Evolutionary conservation across 805 yeast genomes (phyloP).

Genomic region (Teunomyces kruisii): DNA sequence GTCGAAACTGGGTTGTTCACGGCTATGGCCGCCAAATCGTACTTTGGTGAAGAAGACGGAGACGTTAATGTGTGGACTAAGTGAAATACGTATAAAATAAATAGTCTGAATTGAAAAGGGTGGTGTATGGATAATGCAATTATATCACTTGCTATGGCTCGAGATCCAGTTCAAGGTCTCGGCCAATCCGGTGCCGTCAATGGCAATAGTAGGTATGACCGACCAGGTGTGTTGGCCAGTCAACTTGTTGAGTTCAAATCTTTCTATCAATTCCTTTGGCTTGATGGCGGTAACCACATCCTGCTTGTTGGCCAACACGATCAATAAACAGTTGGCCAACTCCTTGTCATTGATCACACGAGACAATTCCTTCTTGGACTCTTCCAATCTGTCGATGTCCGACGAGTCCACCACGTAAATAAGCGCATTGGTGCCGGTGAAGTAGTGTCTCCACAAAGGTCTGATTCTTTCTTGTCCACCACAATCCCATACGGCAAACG

Average conservation of each 20-base stretch:
- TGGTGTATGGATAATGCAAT: neutral
- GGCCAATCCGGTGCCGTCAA: constrained; percentile 84
- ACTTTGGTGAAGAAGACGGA: constrained; percentile 88
- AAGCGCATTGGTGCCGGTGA: constrained; percentile 88
- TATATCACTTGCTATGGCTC: constrained; percentile 48
- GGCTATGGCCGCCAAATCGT: constrained; percentile 71
- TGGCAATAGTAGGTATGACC: constrained; percentile 87
- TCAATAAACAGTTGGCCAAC: constrained; percentile 72
- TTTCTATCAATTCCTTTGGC: constrained; percentile 78
- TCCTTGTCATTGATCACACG: constrained; percentile 82
- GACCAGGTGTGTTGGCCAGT: constrained; percentile 77
- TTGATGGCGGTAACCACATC: constrained; percentile 70
- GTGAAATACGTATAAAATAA: neutral
- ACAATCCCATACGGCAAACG: constrained; percentile 90
- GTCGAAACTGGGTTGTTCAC: constrained; percentile 94
- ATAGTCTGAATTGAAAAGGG: neutral
- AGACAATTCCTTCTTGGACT: constrained; percentile 73
- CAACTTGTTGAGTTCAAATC: constrained; percentile 59
- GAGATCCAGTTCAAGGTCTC: constrained; percentile 89
- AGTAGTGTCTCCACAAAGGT: constrained; percentile 94
- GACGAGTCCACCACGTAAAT: constrained; percentile 88
- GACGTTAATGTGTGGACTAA: constrained; percentile 22
- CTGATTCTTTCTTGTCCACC: constrained; percentile 94
- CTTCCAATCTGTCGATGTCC: constrained; percentile 69
- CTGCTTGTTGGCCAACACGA: constrained; percentile 88